phyloP scores from a whole-genome alignment of 305 asterid genomes.

The Galium porrigens region DNA sequence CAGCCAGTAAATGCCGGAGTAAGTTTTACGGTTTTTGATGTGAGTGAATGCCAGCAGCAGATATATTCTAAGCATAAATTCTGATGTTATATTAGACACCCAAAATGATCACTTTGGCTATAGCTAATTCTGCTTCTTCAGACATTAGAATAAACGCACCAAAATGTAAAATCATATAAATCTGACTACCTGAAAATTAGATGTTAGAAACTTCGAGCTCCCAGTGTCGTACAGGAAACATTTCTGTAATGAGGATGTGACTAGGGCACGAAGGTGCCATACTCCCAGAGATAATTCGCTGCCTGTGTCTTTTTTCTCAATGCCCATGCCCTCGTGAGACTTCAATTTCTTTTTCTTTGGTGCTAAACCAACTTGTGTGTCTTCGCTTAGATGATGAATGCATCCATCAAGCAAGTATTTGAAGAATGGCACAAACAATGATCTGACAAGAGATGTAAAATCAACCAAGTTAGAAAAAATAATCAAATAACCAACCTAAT shows the following conservation, averaged over 20 bases:
- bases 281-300: conserved; percentile 28
- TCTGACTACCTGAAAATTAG: conserved; percentile 49
- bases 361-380: conserved; percentile 18
- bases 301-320: conserved; percentile 26
- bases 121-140: neutral
- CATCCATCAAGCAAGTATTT: conserved; percentile 70
- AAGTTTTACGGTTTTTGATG: neutral
- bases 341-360: conserved; percentile 63
- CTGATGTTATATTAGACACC: neutral
- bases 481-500: too few relatives aligned
- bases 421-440: conserved; percentile 76
- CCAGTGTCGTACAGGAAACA: conserved; percentile 74
- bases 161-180: neutral
- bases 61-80: neutral
- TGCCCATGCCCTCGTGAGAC: conserved; percentile 24
- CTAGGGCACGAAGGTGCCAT: conserved; percentile 70
- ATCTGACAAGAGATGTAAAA: conserved; percentile 31
- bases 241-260: conserved; percentile 56
- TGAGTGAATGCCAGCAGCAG: neutral
- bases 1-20: neutral
- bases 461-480: neutral
- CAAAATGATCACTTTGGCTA: neutral
- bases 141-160: neutral
- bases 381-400: conserved; percentile 45
- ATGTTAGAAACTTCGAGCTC: conserved; percentile 46